Conservation (phyloP, 108 stramenopile genomes). For the Asterionellopsis glacialis region DNA sequence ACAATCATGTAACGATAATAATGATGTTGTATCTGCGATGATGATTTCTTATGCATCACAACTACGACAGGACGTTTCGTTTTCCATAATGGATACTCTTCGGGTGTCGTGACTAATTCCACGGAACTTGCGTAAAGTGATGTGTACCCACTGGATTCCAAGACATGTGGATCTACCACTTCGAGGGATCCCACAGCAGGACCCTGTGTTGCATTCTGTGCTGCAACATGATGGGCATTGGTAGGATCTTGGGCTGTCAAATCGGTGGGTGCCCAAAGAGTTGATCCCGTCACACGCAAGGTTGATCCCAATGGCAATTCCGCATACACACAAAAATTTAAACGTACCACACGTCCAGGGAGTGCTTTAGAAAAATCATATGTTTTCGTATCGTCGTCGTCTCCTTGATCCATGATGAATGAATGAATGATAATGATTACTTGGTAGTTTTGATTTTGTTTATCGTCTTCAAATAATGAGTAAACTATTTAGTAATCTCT, state of each 20-base stretch:
- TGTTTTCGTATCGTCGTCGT: not conserved
- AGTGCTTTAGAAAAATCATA: not conserved
- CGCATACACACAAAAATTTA: constrained; percentile 73
- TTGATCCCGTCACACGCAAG: constrained; percentile 71
- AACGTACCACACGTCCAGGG: constrained; percentile 61
- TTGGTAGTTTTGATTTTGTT: constrained; percentile 58
- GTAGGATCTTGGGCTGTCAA: constrained; percentile 42
- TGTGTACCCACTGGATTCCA: constrained; percentile 5
- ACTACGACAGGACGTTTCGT: constrained; percentile 74
- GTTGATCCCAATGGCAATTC: constrained; percentile 71
- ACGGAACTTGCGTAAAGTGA: constrained; percentile 55
- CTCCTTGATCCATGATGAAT: not conserved
- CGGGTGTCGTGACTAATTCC: constrained; percentile 83
- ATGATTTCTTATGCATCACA: constrained; percentile 31
- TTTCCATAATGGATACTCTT: constrained; percentile 84
- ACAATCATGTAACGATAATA: constrained; percentile 85
- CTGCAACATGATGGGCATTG: constrained; percentile 38
- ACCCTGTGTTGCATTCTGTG: constrained; percentile 11
- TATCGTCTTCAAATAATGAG: no score
- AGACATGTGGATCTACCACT: constrained; percentile 8
- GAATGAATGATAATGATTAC: no score
- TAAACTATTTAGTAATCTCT: no score
- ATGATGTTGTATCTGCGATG: constrained; percentile 47
- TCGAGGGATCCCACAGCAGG: constrained; percentile 1
- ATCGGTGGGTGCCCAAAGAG: constrained; percentile 51